A percentile compares a stretch with the other conserved stretches of the same genome.
Evolutionary conservation across 2,329 filamentous ascomycete species (phyloP).

Genomic region (Pestalotiopsis sp.): DNA sequence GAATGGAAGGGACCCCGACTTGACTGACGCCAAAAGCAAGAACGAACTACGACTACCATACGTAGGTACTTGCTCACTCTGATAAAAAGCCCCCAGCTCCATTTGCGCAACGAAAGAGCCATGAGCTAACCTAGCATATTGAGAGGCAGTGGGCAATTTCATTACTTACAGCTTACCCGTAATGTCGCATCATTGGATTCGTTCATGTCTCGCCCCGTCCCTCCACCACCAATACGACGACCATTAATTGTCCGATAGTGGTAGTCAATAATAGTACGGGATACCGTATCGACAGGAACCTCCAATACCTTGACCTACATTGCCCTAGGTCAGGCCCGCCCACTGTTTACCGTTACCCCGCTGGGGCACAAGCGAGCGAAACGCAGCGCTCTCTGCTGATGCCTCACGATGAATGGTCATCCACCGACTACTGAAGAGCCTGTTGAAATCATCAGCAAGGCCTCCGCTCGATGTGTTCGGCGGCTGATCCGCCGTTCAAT

Average conservation of each 20-base stretch:
- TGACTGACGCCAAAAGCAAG: too few species aligned
- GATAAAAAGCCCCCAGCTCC: too few species aligned
- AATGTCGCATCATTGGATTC: background rate
- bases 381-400: background rate
- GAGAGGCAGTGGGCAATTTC: background rate
- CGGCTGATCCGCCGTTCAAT: background rate
- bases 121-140: too few species aligned
- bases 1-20: too few species aligned
- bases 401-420: background rate
- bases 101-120: too few species aligned
- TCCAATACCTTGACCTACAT: background rate
- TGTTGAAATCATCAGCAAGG: background rate
- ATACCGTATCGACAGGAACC: background rate
- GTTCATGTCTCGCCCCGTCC: background rate
- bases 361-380: conserved; percentile 4
- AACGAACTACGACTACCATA: too few species aligned
- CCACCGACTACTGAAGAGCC: background rate
- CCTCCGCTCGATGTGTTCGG: background rate
- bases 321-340: background rate
- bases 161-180: background rate
- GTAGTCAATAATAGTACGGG: background rate
- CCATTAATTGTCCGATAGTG: background rate
- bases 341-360: background rate
- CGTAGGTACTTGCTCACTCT: too few species aligned
- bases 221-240: background rate